A percentile compares a stretch with the other conserved stretches of the same genome.
These are phyloP conservation scores for Primulina tabacum DNA, from an alignment of 257 asterid species.

Conservation along the genomic window DNA sequence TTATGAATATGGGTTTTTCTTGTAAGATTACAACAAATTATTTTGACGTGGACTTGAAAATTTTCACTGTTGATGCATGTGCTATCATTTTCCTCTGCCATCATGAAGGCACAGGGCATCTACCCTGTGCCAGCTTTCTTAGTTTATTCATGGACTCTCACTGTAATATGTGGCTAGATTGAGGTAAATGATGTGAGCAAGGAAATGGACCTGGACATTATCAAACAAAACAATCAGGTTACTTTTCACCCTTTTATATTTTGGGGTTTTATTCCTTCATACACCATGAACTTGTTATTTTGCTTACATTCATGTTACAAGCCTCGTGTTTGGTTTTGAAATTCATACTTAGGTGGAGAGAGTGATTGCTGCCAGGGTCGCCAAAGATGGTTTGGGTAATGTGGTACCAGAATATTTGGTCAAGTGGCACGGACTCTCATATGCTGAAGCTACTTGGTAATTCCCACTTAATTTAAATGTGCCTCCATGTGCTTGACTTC, in stretches of 20 bases:
- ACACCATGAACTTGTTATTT: slow-evolving; percentile 1
- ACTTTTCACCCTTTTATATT: slow-evolving; percentile 18
- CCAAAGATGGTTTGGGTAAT: slow-evolving; percentile 69
- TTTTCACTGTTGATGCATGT: neutral
- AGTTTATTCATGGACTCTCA: slow-evolving; percentile 11
- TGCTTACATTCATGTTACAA: slow-evolving; percentile 6
- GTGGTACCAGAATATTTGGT: slow-evolving; percentile 91
- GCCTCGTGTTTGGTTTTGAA: slow-evolving; percentile 21
- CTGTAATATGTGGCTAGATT: slow-evolving; percentile 44
- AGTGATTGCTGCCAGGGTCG: slow-evolving; percentile 76
- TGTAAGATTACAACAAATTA: neutral
- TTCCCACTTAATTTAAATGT: slow-evolving; percentile 18
- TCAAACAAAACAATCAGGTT: slow-evolving; percentile 91
- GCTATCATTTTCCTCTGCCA: slow-evolving; percentile 6
- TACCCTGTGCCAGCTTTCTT: slow-evolving; percentile 16
- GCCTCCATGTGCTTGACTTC: slow-evolving; percentile 19
- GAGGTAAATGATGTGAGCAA: slow-evolving; percentile 99
- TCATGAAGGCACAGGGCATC: neutral
- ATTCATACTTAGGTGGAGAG: slow-evolving; percentile 80
- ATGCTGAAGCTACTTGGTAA: slow-evolving; percentile 99
- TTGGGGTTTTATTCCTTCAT: slow-evolving; percentile 3
- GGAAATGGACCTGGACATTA: slow-evolving; percentile 99
- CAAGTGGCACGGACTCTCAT: slow-evolving; percentile 97
- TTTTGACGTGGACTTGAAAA: slow-evolving; percentile 9
- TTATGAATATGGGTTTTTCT: slow-evolving; percentile 6